Conservation (phyloP, 1,284 basidiomycete species). For the Amylostereum chailletii region DNA sequence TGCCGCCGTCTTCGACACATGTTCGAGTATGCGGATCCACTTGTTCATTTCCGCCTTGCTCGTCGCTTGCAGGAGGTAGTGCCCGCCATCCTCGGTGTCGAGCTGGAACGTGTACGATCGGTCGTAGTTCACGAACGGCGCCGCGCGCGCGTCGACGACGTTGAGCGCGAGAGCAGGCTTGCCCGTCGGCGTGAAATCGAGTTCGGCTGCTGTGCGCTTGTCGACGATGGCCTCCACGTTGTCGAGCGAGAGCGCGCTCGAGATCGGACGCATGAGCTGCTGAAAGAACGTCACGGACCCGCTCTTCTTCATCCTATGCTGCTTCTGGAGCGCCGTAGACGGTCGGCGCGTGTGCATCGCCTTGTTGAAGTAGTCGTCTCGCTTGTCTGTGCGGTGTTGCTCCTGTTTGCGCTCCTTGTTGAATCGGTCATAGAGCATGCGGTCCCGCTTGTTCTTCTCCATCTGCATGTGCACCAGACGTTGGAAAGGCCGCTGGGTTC, state of each 20-base stretch:
- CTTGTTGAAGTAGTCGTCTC: constrained; percentile 63
- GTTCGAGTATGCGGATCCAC: constrained; percentile 68
- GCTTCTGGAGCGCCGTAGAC: constrained; percentile 47
- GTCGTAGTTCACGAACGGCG: constrained; percentile 66
- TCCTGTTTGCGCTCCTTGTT: constrained; percentile 68
- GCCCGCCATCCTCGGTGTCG: constrained; percentile 77
- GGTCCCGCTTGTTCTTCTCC: constrained; percentile 74
- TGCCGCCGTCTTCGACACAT: constrained; percentile 61
- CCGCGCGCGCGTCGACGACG: constrained; percentile 60
- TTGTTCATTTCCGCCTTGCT: constrained; percentile 58
- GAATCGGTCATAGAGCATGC: constrained; percentile 52
- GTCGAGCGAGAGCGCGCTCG: constrained; percentile 69
- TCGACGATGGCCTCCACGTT: constrained; percentile 29
- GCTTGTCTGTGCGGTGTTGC: constrained; percentile 57
- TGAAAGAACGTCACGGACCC: constrained; percentile 73
- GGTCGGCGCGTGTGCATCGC: constrained; percentile 53
- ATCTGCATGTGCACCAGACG: constrained; percentile 51
- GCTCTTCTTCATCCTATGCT: constrained; percentile 76
- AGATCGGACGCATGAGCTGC: constrained; percentile 73
- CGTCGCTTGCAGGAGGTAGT: constrained; percentile 68
- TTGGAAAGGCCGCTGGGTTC: constrained; percentile 59
- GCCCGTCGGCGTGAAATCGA: constrained; percentile 60
- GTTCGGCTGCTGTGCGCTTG: constrained; percentile 57
- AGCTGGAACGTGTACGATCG: constrained; percentile 75
- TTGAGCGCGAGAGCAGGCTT: constrained; percentile 70